Evolutionary conservation across 345 rosid genomes (phyloP), one percentile per base, ranked within the genome.

Genomic region (Eucalyptus regnans): DNA sequence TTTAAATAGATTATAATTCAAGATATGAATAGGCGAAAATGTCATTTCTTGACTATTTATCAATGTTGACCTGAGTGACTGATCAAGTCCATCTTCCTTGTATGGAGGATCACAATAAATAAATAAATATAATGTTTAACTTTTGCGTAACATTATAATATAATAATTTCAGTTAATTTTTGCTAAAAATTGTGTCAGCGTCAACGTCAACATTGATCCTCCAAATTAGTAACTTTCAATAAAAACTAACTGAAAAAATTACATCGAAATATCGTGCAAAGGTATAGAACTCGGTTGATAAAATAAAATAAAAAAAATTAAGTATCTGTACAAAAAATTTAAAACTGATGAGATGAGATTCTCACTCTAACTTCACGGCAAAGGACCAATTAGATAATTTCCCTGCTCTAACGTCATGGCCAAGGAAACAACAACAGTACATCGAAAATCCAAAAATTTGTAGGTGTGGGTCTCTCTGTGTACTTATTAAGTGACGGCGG

Each of bases 131-230:
- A 37, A 6, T 76, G 1, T 1, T 10, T 11, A 76, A 20, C 0
- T 37, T 33, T 33, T 9, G 44, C 7, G 0, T 5, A 5, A 33
- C 0, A 68, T 68, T n/a, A 7, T n/a, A 14, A 14, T 31, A 33
- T 31, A 17, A 5, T 68, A 0, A 9, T 68, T 68, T 16, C 0
- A 3, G 2, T 31, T 1, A 31, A 4, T 68, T 68, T 68, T 68
- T 0, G 0, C 0, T 17, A 0, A 0, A 68, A 64, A 0, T 64
- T 5, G 5, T 1, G 15, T 37, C 41, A 37, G 8, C 1, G 0
- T 18, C 9, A 18, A 18, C 2, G 0, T 7, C 23, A 52, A 52
- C 18, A n/a, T n/a, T 0, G 25, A 52, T 18, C 58, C 58, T 52
- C 58, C 10, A 52, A 12, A 27, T 12, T 0, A 56, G 6, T 56